phyloP scores from a whole-genome alignment of 2,329 filamentous ascomycete genomes.

The Lasiodiplodia sp. region DNA sequence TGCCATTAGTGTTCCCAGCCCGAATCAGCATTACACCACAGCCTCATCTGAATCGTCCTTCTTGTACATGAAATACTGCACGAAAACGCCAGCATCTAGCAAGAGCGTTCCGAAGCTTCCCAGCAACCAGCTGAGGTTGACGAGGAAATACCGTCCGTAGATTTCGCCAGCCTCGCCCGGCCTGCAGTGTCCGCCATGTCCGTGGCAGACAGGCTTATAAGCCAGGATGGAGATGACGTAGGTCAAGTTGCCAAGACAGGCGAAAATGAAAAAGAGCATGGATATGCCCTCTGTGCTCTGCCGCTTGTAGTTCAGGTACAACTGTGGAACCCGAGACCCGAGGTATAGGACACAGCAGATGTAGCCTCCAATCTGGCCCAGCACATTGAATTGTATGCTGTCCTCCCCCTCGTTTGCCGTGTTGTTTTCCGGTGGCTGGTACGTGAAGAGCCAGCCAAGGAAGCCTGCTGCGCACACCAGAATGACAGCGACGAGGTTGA shows the following conservation, averaged over 20 bases:
- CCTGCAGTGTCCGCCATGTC: constrained; percentile 58
- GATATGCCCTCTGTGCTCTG: constrained; percentile 94
- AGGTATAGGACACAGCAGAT: constrained; percentile 90
- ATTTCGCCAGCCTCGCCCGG: constrained; percentile 70
- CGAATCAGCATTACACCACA: not conserved
- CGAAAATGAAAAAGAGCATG: constrained; percentile 95
- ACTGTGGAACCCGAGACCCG: constrained; percentile 85
- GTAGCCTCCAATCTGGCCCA: constrained; percentile 93
- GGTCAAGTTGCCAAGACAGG: constrained; percentile 92
- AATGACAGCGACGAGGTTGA: constrained; percentile 74
- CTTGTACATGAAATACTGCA: constrained; percentile 88
- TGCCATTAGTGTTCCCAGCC: not conserved
- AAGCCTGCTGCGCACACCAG: constrained; percentile 86
- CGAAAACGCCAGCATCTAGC: constrained; percentile 85
- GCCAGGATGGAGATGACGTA: constrained; percentile 93
- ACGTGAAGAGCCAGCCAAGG: constrained; percentile 82
- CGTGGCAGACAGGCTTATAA: constrained; percentile 76
- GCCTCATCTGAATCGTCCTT: constrained; percentile 40
- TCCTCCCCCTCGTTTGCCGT: constrained; percentile 44
- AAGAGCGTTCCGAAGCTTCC: constrained; percentile 88
- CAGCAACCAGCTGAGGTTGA: constrained; percentile 89
- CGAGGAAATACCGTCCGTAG: constrained; percentile 83
- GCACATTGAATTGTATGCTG: constrained; percentile 71
- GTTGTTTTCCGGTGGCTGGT: constrained; percentile 53
- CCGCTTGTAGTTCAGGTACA: constrained; percentile 89